Evolutionary conservation across 768 basidiomycete species (phyloP), one percentile per base, ranked within the genome.

Genomic region (Russula ochroleuca): DNA sequence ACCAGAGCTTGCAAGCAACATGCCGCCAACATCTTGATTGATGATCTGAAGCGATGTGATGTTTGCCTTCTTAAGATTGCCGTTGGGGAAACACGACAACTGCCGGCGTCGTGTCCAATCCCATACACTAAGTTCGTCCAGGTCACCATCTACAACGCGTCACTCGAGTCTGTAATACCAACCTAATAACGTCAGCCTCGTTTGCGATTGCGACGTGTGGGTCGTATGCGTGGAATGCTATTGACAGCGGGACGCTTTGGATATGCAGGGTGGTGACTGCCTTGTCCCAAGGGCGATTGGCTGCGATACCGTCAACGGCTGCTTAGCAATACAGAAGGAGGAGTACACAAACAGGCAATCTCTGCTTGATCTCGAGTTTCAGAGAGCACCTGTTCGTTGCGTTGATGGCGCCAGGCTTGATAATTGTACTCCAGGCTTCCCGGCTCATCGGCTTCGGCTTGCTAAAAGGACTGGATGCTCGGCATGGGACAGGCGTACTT

Each of bases 371-470:
- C 75, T 59, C 81, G 77, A 5, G 91, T 93, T 70, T 89, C 85
- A 37, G 79, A 74, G 21, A 85, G 78, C 54, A 94, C 83, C 61
- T 85, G 80, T 68, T 98, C 94, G 70, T 97, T 97, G 57, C 94
- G 85, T 67, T 88, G 82, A 69, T 95, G 89, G 66, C 95, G 81
- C 95, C 95, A 98, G 0, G 94, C 84, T 70, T 97, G 95, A 71
- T 96, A 90, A 70, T 97, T 98, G 71, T 95, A 98, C 67, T 89
- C 86, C 37, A 90, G 77, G 68, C 92, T 95, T 2, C 97, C 97
- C 25, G 96, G 94, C 73, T 99, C 97, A 72, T 98, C 95, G 2
- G 87, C 87, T 72, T 98, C 96, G 8, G 91, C 85, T 85, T 93
- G 90, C 95, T 95, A 69, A 62, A 48, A 38, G 54, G n/a, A 68